Evolutionary conservation across 306 rosid genomes (phyloP).

Genomic region (Castanopsis chinensis): DNA sequence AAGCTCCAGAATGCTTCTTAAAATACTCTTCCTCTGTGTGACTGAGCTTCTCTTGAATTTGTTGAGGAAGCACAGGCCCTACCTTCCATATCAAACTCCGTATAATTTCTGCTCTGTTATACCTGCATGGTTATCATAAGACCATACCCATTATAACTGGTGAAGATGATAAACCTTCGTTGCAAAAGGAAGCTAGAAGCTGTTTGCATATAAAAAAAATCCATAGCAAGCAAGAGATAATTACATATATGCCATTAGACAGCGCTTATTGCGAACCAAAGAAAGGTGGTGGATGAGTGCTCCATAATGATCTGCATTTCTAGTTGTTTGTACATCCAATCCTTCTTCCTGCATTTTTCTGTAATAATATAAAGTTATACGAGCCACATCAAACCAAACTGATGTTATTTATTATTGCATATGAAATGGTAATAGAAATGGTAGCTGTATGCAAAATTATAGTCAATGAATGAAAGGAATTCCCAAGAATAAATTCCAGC

Average conservation of each 20-base stretch:
- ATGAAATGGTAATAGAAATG: background rate
- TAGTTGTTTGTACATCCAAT: conserved; percentile 74
- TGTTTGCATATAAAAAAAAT: background rate
- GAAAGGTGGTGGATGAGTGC: conserved; percentile 87
- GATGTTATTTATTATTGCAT: background rate
- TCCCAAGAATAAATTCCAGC: background rate
- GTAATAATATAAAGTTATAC: conserved; percentile 25
- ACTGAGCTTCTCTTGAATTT: conserved; percentile 71
- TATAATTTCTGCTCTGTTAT: conserved; percentile 65
- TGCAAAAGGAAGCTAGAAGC: background rate
- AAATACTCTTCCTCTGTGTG: conserved; percentile 71
- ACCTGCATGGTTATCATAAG: conserved; percentile 39
- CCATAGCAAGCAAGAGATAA: conserved; percentile 9
- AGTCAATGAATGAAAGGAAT: conserved; percentile 1
- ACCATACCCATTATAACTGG: background rate
- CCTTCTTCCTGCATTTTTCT: conserved; percentile 88
- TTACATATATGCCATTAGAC: conserved; percentile 79
- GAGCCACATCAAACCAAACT: background rate
- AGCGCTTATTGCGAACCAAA: conserved; percentile 83
- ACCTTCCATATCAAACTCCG: conserved; percentile 75
- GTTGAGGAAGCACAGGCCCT: conserved; percentile 68
- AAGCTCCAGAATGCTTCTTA: conserved; percentile 63
- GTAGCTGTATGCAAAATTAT: background rate
- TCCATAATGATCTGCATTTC: conserved; percentile 80
- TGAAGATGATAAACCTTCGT: background rate